These are phyloP conservation scores for Pythium rishiriense DNA, from an alignment of 352 stramenopile genomes.

Conservation along the genomic window DNA sequence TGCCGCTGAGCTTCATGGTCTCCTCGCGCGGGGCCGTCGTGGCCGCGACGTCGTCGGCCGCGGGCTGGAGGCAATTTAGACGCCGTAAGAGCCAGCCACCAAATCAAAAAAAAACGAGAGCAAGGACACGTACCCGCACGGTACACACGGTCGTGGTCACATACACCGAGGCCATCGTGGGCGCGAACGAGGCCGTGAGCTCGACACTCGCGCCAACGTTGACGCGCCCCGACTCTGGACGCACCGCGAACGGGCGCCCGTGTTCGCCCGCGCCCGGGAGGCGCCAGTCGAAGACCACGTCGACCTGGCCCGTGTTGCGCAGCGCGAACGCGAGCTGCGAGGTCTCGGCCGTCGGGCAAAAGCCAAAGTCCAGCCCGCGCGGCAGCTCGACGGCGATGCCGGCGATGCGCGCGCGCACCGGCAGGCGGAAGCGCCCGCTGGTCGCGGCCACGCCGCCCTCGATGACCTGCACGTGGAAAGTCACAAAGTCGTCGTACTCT, in stretches of 20 bases:
- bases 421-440: conserved; percentile 83
- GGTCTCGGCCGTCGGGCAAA: conserved; percentile 87
- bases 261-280: conserved; percentile 65
- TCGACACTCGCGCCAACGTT: conserved; percentile 59
- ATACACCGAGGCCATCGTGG: conserved; percentile 79
- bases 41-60: neutral
- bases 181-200: conserved; percentile 75
- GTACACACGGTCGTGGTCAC: conserved; percentile 74
- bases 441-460: conserved; percentile 67
- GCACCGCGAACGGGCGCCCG: conserved; percentile 75
- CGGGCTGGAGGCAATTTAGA: neutral
- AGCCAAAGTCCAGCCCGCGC: conserved; percentile 81
- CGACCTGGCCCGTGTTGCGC: conserved; percentile 87
- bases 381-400: conserved; percentile 63
- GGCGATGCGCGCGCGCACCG: conserved; percentile 82
- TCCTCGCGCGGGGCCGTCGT: conserved; percentile 2
- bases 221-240: conserved; percentile 67
- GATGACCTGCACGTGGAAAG: conserved; percentile 87
- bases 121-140: conserved; percentile 63
- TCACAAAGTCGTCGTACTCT: conserved; percentile 92
- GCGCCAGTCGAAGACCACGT: conserved; percentile 84
- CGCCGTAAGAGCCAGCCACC: too few relatives aligned
- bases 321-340: conserved; percentile 73
- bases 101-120: too few relatives aligned
- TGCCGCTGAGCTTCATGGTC: conserved; percentile 85